phyloP scores from a whole-genome alignment of 2,329 filamentous ascomycete species.

The Colletotrichum sp. region DNA sequence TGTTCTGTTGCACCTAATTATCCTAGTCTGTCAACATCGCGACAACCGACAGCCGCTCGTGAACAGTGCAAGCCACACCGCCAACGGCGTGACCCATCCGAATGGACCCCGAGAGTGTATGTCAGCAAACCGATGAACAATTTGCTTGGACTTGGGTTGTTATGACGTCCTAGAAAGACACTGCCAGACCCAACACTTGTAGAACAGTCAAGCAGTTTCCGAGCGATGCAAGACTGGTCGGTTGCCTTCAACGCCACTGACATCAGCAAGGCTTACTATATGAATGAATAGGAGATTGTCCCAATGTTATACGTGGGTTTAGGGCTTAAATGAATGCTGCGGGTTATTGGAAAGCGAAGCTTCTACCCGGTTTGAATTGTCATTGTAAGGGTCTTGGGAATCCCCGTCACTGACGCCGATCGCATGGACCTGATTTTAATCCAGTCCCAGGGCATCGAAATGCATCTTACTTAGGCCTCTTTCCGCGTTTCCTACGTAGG shows the following conservation, averaged over 20 bases:
- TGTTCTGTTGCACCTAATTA: not conserved
- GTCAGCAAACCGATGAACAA: not conserved
- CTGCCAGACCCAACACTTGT: not conserved
- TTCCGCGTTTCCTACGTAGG: too few relatives aligned
- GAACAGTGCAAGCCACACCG: not conserved
- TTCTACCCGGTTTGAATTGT: not conserved
- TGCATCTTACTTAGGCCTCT: too few relatives aligned
- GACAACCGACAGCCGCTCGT: not conserved
- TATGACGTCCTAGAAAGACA: not conserved
- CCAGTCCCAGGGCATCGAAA: too few relatives aligned
- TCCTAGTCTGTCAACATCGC: not conserved
- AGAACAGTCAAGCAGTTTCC: not conserved
- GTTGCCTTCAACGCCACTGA: not conserved
- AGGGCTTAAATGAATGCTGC: not conserved
- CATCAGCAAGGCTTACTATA: not conserved
- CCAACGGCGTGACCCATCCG: not conserved
- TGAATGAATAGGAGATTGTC: too few relatives aligned
- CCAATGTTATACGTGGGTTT: too few relatives aligned
- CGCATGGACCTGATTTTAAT: not conserved
- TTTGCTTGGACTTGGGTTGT: not conserved
- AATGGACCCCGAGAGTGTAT: not conserved
- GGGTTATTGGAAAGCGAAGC: not conserved
- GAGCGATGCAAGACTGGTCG: not conserved
- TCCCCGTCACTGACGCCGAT: not conserved
- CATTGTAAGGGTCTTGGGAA: not conserved